Base-by-base conservation (phyloP, 2,329 filamentous ascomycete genomes). In the Penicillium sp. region DNA sequence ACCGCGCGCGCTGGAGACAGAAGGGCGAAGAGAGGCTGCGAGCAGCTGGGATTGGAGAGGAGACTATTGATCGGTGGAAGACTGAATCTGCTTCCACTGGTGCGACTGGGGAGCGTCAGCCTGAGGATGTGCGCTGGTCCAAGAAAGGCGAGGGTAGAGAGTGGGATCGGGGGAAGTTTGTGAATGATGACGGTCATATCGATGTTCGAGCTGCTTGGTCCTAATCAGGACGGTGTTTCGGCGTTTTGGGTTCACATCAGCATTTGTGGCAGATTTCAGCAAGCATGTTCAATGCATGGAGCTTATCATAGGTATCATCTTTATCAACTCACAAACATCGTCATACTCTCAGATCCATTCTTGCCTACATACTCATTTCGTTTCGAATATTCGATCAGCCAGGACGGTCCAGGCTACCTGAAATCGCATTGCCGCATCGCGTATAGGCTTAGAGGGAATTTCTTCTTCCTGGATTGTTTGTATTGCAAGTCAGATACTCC, bases 1-100 rank as follows among this genome's bases (percentile, higher is more conserved):
- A 96, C 70, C 86, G 91, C n/a, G 85, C 90, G 63, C 87, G 87
- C 63, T 92, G 90, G 85, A 87, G 86, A 67, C 82, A 87, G 61
- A 85, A 87, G 63, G 90, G 91, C 29, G 90, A 90, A 7, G 87
- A 92, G 52, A 80, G 92, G 56, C 76, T 97, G 58, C 86, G 86
- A 33, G 85, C 84, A 21, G 91, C 90, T 0, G 93, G 92, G 0
- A 96, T 96, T 68, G 86, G 84, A 1, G 89, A 92, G 16, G 84
- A 86, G 5, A 85, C 92, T 66, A 85, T 96, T 57, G 80, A 82
- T 65, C 86, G 86, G 61, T 91, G 89, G 86, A 86, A 88, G 70
- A 86, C 80, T 50, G 83, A 84, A 22, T 79, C 80, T 1, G 83
- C 83, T 13, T 82, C 85, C 69, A 81, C 84, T 53, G 77, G 80